phyloP scores from a whole-genome alignment of 2,329 filamentous ascomycete genomes.

The Hypoxylon sp. region DNA sequence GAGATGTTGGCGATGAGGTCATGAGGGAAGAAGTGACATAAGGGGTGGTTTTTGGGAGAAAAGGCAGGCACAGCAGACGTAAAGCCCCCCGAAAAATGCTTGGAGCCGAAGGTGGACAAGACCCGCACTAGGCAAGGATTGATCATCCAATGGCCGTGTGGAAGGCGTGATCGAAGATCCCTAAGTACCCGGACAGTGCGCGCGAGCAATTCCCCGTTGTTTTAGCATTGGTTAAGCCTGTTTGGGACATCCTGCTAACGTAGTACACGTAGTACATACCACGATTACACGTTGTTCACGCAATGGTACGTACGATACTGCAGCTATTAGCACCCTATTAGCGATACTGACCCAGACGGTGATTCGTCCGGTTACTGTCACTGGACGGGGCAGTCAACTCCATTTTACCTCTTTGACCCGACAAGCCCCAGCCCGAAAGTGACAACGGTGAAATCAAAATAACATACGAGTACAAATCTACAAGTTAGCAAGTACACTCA shows the following conservation, averaged over 20 bases:
- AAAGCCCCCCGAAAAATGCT: slow-evolving; percentile 55
- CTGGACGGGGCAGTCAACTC: slow-evolving; percentile 31
- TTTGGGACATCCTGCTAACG: slow-evolving; percentile 30
- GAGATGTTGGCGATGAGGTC: slow-evolving; percentile 56
- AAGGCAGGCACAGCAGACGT: slow-evolving; percentile 57
- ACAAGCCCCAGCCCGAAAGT: slow-evolving; percentile 15
- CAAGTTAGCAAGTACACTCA: not conserved
- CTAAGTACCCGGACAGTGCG: slow-evolving; percentile 53
- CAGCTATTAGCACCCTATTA: slow-evolving; percentile 20
- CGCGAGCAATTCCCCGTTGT: slow-evolving; percentile 13
- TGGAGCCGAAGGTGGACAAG: slow-evolving; percentile 50
- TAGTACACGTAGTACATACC: slow-evolving; percentile 11
- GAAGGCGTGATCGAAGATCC: slow-evolving; percentile 53
- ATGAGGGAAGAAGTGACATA: slow-evolving; percentile 60
- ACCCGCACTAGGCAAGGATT: slow-evolving; percentile 42
- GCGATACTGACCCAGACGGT: slow-evolving; percentile 23
- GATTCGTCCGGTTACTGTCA: slow-evolving; percentile 43
- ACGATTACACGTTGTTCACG: slow-evolving; percentile 9
- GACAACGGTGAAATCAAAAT: slow-evolving; percentile 13
- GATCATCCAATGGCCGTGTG: slow-evolving; percentile 48
- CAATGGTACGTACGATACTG: slow-evolving; percentile 18
- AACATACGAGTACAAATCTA: slow-evolving; percentile 16
- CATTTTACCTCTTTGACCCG: slow-evolving; percentile 40
- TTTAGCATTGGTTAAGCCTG: slow-evolving; percentile 33
- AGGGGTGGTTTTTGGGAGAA: slow-evolving; percentile 57